A percentile compares a stretch with the other conserved stretches of the same genome.
Conservation (phyloP, 805 yeast genomes). For the Ogataea salicorniae region DNA sequence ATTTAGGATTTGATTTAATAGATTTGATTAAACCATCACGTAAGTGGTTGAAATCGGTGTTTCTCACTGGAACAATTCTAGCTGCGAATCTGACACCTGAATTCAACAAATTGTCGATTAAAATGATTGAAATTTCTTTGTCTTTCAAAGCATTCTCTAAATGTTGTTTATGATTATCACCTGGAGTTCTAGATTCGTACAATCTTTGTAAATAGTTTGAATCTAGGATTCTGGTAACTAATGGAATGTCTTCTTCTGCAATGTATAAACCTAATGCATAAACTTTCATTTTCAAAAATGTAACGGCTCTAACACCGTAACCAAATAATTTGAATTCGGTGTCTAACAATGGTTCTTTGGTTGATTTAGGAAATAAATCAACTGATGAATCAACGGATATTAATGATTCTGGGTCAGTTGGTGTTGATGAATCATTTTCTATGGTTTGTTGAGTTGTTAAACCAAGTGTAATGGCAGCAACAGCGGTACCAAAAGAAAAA, state of each 20-base stretch:
- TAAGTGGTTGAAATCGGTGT: constrained; percentile 86
- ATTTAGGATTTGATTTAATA: constrained; percentile 59
- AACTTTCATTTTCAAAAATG: constrained; percentile 76
- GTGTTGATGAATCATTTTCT: constrained; percentile 9
- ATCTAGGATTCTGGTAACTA: constrained; percentile 37
- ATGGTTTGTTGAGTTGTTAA: too few relatives aligned
- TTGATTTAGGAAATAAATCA: constrained; percentile 24
- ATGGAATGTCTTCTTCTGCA: constrained; percentile 49
- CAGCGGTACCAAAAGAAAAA: too few relatives aligned
- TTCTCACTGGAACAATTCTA: constrained; percentile 79
- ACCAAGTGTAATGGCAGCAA: too few relatives aligned
- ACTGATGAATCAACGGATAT: constrained; percentile 25
- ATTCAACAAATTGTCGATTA: constrained; percentile 54
- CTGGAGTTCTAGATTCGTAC: constrained; percentile 15
- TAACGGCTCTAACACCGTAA: constrained; percentile 76
- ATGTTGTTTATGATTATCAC: constrained; percentile 34
- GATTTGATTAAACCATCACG: constrained; percentile 86
- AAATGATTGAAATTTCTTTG: constrained; percentile 43
- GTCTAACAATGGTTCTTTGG: constrained; percentile 13
- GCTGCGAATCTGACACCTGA: constrained; percentile 60
- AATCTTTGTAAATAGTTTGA: constrained; percentile 36
- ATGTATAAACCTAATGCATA: constrained; percentile 84
- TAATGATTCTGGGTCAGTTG: constrained; percentile 5
- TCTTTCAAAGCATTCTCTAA: constrained; percentile 44
- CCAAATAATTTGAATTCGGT: constrained; percentile 58